Evolutionary conservation across 1,284 basidiomycete genomes (phyloP), one percentile per base, ranked within the genome.

Genomic region (Puccinia novopanici): DNA sequence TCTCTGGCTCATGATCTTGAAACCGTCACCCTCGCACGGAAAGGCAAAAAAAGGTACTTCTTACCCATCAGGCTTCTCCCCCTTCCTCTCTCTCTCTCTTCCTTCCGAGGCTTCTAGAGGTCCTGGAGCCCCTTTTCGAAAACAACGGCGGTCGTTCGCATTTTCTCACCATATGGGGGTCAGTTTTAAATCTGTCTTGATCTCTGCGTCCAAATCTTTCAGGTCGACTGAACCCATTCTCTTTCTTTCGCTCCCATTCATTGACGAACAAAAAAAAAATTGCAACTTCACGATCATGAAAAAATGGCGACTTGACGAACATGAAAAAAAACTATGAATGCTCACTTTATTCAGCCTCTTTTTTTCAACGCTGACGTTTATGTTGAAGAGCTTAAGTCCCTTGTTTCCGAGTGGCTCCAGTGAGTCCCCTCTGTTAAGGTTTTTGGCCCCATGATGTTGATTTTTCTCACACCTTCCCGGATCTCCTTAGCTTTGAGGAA

Each of bases 101-200:
- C 37, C 13, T 8, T 37, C 19, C 34, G 30, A 61, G 34, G 34
- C 19, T 17, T 40, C 17, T 17, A 65, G 61, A 65, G 22, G 19
- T 40, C 19, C 17, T 42, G 37, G 2, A n/a, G 19, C 0, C 6
- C 9, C n/a, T 70, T 3, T 70, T 70, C 48, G 17, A 27, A 3
- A 50, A 70, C 13, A 5, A 30, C 40, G 67, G 67, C 13, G 45
- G 45, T 15, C 67, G 45, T 9, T 2, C 42, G 10, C 6, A 42
- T 27, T 70, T 70, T 52, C 67, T 70, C 8, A 70, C 67, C 22
- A 70, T 70, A 42, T 70, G 67, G 67, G 67, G 67, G 67, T 70
- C 24, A 50, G 67, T 70, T 24, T 34, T 1, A 4, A 34, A 27
- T 27, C 50, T 30, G 22, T 10, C n/a, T 42, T 65, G 34, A 34